A percentile compares a stretch with the other conserved stretches of the same genome.
Conservation (phyloP, 2,329 filamentous ascomycete species). For the Paecilomyces variotii region DNA sequence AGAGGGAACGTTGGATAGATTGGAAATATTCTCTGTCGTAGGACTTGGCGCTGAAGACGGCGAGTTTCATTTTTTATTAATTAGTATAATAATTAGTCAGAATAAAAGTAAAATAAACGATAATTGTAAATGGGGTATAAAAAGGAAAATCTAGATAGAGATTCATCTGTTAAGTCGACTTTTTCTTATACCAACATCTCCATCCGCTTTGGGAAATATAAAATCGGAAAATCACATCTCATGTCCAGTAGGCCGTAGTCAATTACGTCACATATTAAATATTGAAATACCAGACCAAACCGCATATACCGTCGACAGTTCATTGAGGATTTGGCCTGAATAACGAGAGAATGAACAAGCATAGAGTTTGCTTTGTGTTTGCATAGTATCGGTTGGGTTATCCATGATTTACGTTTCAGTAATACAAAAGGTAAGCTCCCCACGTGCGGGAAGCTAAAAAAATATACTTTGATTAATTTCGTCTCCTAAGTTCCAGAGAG, state of each 20-base stretch:
- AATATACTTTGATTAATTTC: too few relatives aligned
- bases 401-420: too few relatives aligned
- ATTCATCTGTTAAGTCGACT: neutral
- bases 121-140: neutral
- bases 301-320: too few relatives aligned
- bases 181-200: neutral
- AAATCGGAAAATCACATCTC: neutral
- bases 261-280: neutral
- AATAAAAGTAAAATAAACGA: neutral
- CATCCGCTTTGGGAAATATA: neutral
- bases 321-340: too few relatives aligned
- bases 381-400: too few relatives aligned
- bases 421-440: too few relatives aligned
- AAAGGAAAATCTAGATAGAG: neutral
- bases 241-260: neutral
- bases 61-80: conserved; percentile 44
- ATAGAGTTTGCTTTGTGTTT: too few relatives aligned
- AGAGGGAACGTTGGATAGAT: conserved; percentile 34
- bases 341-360: too few relatives aligned
- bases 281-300: neutral
- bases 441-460: too few relatives aligned
- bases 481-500: too few relatives aligned
- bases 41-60: conserved; percentile 57
- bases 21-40: conserved; percentile 48
- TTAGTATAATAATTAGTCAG: neutral